phyloP scores from a whole-genome alignment of 495 filamentous ascomycete genomes.

The Monascus purpureus region DNA sequence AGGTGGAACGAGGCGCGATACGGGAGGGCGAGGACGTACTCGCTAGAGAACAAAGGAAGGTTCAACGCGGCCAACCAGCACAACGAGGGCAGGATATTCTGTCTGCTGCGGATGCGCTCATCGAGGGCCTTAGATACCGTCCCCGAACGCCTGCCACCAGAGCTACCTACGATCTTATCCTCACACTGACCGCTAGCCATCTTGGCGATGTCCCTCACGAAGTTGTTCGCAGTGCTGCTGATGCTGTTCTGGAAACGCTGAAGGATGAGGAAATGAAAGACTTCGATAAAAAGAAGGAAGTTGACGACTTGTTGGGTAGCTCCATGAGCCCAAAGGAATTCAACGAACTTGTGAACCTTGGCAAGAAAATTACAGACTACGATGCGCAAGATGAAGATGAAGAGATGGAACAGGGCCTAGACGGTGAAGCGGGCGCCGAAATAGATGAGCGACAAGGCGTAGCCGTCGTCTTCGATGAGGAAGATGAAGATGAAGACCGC shows the following conservation, averaged over 20 bases:
- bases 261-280: constrained; percentile 96
- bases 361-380: constrained; percentile 99
- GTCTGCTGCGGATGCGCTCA: constrained; percentile 67
- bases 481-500: constrained; percentile 81
- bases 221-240: constrained; percentile 87
- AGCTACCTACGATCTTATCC: constrained; percentile 90
- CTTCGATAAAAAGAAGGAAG: constrained; percentile 94
- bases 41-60: constrained; percentile 75
- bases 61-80: constrained; percentile 58
- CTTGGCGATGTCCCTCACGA: constrained; percentile 90
- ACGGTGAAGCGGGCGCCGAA: constrained; percentile 49
- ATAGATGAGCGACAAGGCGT: constrained; percentile 92
- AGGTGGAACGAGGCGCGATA: constrained; percentile 63
- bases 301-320: constrained; percentile 80
- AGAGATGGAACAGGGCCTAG: constrained; percentile 55
- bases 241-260: constrained; percentile 77
- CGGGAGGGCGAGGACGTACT: constrained; percentile 79
- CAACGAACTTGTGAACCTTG: constrained; percentile 90
- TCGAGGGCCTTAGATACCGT: constrained; percentile 77
- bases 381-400: constrained; percentile 95
- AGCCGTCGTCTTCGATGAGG: constrained; percentile 90
- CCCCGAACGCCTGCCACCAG: constrained; percentile 85
- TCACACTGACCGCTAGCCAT: constrained; percentile 75
- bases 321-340: constrained; percentile 82
- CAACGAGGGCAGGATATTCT: constrained; percentile 68